Evolutionary conservation across 169 alveolate species (phyloP).

Genomic region (Eimeria zaria): DNA sequence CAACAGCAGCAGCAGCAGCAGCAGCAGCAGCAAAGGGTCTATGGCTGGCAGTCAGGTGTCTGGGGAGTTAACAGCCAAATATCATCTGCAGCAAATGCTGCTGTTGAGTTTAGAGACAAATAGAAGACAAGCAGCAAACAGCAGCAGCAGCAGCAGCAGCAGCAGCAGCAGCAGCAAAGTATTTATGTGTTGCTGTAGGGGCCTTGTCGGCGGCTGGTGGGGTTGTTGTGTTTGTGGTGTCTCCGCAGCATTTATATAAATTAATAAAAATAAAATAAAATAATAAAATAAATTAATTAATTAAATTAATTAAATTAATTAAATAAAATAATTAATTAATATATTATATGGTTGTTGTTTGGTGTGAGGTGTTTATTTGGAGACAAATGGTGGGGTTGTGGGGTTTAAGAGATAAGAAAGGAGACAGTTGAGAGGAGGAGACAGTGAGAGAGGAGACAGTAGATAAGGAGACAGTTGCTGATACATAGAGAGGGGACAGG

Average conservation of each 20-base stretch:
- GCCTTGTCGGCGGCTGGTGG: neutral
- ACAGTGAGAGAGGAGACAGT: too few species aligned
- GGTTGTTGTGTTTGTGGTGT: conserved; percentile 6
- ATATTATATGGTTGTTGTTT: too few species aligned
- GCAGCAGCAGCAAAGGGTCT: too few species aligned
- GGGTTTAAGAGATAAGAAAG: too few species aligned
- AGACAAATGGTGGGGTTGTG: too few species aligned
- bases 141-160: conserved; percentile 31
- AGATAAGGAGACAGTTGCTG: too few species aligned
- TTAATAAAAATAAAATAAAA: neutral
- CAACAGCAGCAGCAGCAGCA: conserved; percentile 3
- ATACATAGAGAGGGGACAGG: too few species aligned
- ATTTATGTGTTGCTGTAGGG: neutral
- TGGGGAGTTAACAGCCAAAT: neutral
- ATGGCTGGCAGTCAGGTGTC: neutral
- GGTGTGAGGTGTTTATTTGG: too few species aligned
- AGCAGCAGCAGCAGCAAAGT: neutral
- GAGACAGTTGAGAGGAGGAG: too few species aligned
- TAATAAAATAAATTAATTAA: neutral
- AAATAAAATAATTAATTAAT: neutral
- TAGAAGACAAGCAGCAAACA: neutral
- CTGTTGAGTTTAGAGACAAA: neutral
- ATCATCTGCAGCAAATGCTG: neutral
- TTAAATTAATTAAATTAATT: neutral
- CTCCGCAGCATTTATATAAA: neutral